These are phyloP conservation scores for Powellomyces hirtus DNA, from an alignment of 192 early-diverging fungal genomes.

Conservation along the genomic window DNA sequence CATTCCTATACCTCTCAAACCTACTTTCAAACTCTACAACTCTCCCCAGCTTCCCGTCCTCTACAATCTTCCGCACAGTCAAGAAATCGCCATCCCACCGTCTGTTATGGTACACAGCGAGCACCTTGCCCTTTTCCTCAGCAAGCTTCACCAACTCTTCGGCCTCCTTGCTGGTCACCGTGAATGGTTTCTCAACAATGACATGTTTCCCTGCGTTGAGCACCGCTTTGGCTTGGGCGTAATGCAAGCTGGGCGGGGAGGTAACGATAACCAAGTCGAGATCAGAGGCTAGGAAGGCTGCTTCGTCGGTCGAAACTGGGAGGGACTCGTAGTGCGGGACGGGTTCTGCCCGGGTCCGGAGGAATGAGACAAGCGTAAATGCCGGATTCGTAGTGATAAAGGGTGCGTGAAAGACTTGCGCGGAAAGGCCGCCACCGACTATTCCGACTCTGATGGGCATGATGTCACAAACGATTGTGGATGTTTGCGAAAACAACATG, in stretches of 20 bases:
- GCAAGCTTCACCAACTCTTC: conserved; percentile 55
- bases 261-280: conserved; percentile 74
- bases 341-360: conserved; percentile 1
- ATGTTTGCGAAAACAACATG: too few species aligned
- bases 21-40: conserved; percentile 72
- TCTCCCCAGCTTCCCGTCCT: conserved; percentile 52
- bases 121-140: conserved; percentile 52
- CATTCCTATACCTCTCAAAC: conserved; percentile 72
- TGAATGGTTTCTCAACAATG: conserved; percentile 78
- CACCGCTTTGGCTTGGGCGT: conserved; percentile 50
- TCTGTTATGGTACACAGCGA: conserved; percentile 76
- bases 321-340: conserved; percentile 6
- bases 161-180: conserved; percentile 61
- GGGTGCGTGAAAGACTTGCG: conserved; percentile 28
- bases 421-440: conserved; percentile 23
- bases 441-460: conserved; percentile 5
- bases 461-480: too few species aligned
- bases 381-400: conserved; percentile 18
- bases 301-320: conserved; percentile 33
- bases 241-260: conserved; percentile 69
- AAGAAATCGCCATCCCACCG: conserved; percentile 82
- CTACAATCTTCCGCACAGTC: conserved; percentile 63
- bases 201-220: conserved; percentile 69
- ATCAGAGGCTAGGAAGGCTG: conserved; percentile 54
- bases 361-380: conserved; percentile 9